phyloP scores from a whole-genome alignment of 192 early-diverging fungal genomes.

The Linnemannia exigua region DNA sequence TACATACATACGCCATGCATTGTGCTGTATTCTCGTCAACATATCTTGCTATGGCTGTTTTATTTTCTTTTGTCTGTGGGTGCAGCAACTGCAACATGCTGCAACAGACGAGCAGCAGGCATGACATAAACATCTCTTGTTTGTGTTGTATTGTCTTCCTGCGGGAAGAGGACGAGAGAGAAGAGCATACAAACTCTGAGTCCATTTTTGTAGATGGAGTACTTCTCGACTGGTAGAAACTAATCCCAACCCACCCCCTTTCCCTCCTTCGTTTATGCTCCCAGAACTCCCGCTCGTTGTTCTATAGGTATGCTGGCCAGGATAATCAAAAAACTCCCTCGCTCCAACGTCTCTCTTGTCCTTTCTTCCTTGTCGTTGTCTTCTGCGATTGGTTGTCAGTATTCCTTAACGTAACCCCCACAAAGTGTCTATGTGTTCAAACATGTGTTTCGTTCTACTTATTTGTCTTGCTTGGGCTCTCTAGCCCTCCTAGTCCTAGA shows the following conservation, averaged over 20 bases:
- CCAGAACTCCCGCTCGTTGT: slow-evolving; percentile 1
- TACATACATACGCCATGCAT: not conserved
- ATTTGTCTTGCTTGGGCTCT: not conserved
- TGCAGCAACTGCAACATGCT: not conserved
- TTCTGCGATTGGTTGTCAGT: not conserved
- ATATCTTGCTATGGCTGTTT: not conserved
- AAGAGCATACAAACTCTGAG: not conserved
- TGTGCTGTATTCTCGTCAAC: not conserved
- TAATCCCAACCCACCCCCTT: not conserved
- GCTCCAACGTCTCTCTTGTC: slow-evolving; percentile 3
- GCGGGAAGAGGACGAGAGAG: not conserved
- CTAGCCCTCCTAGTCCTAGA: not conserved
- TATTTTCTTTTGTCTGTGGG: not conserved
- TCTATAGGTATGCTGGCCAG: not conserved
- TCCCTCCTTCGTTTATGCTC: too few species aligned
- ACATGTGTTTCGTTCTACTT: not conserved
- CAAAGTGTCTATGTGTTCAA: not conserved
- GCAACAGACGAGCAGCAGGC: not conserved
- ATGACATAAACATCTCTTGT: slow-evolving; percentile 2
- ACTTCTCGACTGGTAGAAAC: slow-evolving; percentile 1
- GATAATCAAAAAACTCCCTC: not conserved
- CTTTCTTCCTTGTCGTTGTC: not conserved
- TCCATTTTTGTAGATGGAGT: slow-evolving; percentile 10
- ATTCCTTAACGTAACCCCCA: slow-evolving; percentile 2
- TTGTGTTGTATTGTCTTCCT: too few species aligned